Evolutionary conservation across 257 asterid species (phyloP), one percentile per base, ranked within the genome.

Genomic region (Fraxinus quadrangulata): DNA sequence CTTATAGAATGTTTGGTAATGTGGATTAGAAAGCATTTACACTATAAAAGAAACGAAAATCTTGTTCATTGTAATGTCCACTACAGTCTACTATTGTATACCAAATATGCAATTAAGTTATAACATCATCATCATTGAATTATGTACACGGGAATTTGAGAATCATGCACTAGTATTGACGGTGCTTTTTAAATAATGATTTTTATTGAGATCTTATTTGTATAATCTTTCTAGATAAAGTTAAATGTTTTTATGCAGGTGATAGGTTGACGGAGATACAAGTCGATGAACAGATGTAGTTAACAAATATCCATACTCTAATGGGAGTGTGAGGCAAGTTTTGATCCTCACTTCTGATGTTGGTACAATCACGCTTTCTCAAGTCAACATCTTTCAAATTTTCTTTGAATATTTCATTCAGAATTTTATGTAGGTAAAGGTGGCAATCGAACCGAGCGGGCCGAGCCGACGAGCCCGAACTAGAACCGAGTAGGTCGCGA

Each of bases 231-330:
- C 69, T 14, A 28, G 77, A 54, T 56, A 54, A 59, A 68, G 70
- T 30, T 21, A n/a, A 33, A 31, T 49, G 2, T 47, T 24, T 40
- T 42, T 45, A 34, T 82, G 78, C 85, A 78, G 85, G 73, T 77
- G 78, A 4, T 51, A 17, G 63, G 69, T 10, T 11, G 54, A 54
- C 36, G 70, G 70, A 67, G 76, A 42, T 59, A 26, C 70, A 33
- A 40, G 47, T 45, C 37, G 36, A 78, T 28, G 40, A 78, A 70
- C 6, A 34, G 24, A 39, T 78, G 71, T 24, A 73, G 61, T 70
- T 31, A 59, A 68, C 69, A 40, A 70, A n/a, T 23, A 42, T 59
- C 34, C 51, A 10, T 71, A 76, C 37, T 54, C 61, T 39, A 28
- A 14, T 39, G 67, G 51, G 70, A 51, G 80, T 61, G 67, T 74